Evolutionary conservation across 2,329 filamentous ascomycete genomes (phyloP).

Genomic region (Colletotrichum sp.): DNA sequence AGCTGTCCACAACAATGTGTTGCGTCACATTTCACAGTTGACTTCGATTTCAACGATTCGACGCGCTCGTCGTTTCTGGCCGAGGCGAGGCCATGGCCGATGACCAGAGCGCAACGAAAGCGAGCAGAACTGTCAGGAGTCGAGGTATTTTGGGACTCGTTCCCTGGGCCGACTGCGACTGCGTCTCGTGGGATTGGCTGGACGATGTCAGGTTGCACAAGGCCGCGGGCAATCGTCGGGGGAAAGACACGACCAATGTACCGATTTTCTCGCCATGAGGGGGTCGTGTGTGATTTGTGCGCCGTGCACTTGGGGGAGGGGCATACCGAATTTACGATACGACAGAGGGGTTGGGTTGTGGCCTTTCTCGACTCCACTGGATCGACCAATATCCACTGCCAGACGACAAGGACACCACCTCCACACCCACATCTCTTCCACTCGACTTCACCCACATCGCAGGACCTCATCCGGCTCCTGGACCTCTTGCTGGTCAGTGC

Average conservation of each 20-base stretch:
- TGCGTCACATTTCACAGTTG: slow-evolving; percentile 7
- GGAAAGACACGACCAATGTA: not conserved
- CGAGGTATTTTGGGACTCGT: not conserved
- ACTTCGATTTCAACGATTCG: not conserved
- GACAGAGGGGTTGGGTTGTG: slow-evolving; percentile 14
- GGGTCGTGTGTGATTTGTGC: slow-evolving; percentile 6
- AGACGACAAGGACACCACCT: not conserved
- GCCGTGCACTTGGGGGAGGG: slow-evolving; percentile 15
- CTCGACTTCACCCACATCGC: slow-evolving; percentile 8
- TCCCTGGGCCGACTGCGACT: not conserved
- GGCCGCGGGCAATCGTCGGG: not conserved
- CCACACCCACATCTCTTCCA: not conserved
- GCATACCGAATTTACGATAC: slow-evolving; percentile 12
- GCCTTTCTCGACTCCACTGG: slow-evolving; percentile 8
- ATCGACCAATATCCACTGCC: slow-evolving; percentile 17
- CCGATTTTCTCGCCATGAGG: not conserved
- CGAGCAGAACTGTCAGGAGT: not conserved
- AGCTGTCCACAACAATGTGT: not conserved
- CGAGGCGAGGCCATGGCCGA: not conserved
- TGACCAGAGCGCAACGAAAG: not conserved
- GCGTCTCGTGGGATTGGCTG: not conserved
- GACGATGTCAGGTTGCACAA: not conserved
- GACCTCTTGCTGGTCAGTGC: slow-evolving; percentile 1
- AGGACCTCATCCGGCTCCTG: not conserved
- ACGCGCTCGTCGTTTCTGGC: not conserved